Conservation (phyloP, 768 basidiomycete species). For the Phaeotremella skinneri region DNA sequence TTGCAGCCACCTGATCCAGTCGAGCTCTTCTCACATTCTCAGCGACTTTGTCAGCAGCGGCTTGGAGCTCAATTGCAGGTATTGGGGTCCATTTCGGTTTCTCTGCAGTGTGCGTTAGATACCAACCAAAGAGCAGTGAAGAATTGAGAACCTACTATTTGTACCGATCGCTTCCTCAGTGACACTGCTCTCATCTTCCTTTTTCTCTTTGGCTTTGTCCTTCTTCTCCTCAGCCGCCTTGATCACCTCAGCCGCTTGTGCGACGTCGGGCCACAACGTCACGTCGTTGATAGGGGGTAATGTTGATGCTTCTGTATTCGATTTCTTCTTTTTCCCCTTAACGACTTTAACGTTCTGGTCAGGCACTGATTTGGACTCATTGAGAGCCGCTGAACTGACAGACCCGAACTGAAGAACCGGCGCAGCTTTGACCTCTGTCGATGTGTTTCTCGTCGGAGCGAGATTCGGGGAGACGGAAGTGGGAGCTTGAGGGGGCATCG, state of each 20-base stretch:
- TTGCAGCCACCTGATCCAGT: slow-evolving; percentile 12
- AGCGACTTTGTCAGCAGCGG: slow-evolving; percentile 55
- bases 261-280: slow-evolving; percentile 43
- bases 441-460: neutral
- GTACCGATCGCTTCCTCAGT: slow-evolving; percentile 17
- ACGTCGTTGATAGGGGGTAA: slow-evolving; percentile 28
- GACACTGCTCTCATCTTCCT: slow-evolving; percentile 26
- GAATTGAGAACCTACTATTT: slow-evolving; percentile 22
- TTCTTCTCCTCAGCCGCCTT: slow-evolving; percentile 34
- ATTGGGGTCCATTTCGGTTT: slow-evolving; percentile 66
- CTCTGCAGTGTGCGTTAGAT: slow-evolving; percentile 46
- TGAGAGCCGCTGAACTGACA: neutral
- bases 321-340: slow-evolving; percentile 22
- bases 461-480: too few relatives aligned
- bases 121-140: neutral
- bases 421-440: neutral
- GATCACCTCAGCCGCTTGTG: slow-evolving; percentile 28
- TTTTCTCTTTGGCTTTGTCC: slow-evolving; percentile 24
- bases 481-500: slow-evolving; percentile 12
- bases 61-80: slow-evolving; percentile 60
- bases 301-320: slow-evolving; percentile 7
- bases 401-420: slow-evolving; percentile 9
- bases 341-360: slow-evolving; percentile 6
- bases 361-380: slow-evolving; percentile 7
- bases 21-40: slow-evolving; percentile 13